Evolutionary conservation across 1,139 yeast species (phyloP), one percentile per base, ranked within the genome.

Genomic region (Arxiozyma slooffiae): DNA sequence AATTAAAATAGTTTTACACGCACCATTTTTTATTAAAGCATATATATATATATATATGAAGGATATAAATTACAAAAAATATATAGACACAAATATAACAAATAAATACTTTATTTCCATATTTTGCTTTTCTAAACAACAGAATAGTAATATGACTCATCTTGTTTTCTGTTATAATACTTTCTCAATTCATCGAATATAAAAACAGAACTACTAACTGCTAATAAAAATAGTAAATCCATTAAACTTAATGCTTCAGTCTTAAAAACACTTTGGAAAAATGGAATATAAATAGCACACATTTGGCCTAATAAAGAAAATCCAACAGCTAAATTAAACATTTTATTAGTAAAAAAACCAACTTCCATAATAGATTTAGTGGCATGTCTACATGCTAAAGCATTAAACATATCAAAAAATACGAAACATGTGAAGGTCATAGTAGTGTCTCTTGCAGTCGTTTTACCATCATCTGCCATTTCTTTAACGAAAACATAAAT

Each of bases 341-440:
- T 90, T 55, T 77, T 80, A 70, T 92, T 92, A 14, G 76, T 72
- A 62, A 86, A 71, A 37, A 77, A 55, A 0, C 97, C 97, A 53
- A 89, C 64, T 61, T 85, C 85, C 61, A 87, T 83, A 18, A 85
- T 78, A 3, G 95, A 85, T 66, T 87, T 89, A 45, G 88, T 77
- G 54, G 83, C 77, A 55, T 94, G 95, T 62, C 97, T 87, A 67
- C 96, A 90, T 9, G 96, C 74, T 57, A 92, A 74, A 0, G 97
- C 98, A 67, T 89, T 92, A 71, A 92, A 92, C 95, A 92, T 85
- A 68, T 92, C 98, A 63, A 82, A 92, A 52, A 90, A 73, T 14
- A 92, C 97, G 70, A 92, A 92, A 66, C 97, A 87, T 0, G 97
- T 92, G 64, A 92, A 92, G 0, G 97, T 89, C 96, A 92, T 90